Conservation (phyloP, 1,284 basidiomycete species). For the Trichosporon faecale region DNA sequence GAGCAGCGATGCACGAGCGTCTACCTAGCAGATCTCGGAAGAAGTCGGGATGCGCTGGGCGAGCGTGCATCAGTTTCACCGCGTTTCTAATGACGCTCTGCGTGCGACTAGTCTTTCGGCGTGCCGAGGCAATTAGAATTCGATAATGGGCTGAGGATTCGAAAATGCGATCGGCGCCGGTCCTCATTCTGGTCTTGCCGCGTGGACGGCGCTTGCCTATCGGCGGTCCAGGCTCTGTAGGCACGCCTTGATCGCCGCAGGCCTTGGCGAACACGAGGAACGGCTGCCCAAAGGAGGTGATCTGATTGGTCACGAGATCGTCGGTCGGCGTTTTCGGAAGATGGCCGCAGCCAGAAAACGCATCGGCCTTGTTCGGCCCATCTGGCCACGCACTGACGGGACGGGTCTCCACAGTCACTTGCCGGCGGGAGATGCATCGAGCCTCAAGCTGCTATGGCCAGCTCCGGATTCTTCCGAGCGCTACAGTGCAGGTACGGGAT, state of each 20-base stretch:
- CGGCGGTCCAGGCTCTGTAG: neutral
- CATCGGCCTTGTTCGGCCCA: neutral
- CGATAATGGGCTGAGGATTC: neutral
- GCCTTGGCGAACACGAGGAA: neutral
- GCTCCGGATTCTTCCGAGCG: constrained; percentile 7
- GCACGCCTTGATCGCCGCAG: neutral
- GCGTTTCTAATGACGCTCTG: neutral
- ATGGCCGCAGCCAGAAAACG: neutral
- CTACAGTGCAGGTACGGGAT: neutral
- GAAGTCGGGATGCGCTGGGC: neutral
- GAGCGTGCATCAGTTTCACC: neutral
- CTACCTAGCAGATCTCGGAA: neutral
- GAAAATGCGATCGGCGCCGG: constrained; percentile 1
- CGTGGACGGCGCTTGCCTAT: neutral
- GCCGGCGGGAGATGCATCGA: constrained; percentile 7
- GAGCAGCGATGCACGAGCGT: neutral
- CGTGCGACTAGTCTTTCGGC: neutral
- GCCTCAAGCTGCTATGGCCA: neutral
- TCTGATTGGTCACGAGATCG: neutral
- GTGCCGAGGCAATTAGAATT: neutral
- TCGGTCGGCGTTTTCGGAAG: neutral
- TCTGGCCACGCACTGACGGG: neutral
- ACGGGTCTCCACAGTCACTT: constrained; percentile 9
- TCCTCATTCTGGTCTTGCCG: neutral
- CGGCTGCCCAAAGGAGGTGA: too few relatives aligned